Percentiles rank a stretch among this genome's conserved stretches.
phyloP scores from a whole-genome alignment of 2,329 filamentous ascomycete genomes.

The Metarhizium humberi region DNA sequence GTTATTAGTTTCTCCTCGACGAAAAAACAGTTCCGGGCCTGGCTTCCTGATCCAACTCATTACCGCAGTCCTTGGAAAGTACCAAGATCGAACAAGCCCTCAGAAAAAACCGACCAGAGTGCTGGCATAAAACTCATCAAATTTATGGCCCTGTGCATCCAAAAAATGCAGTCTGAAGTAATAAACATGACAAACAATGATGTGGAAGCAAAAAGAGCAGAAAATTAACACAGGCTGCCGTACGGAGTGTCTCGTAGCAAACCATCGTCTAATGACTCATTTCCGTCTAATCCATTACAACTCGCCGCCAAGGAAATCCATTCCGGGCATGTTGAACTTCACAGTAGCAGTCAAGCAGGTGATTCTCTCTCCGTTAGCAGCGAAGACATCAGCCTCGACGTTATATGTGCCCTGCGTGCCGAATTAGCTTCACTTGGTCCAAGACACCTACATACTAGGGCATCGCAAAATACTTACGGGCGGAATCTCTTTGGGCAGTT shows the following conservation, averaged over 20 bases:
- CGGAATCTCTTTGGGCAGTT: conserved; percentile 79
- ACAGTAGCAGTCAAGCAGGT: conserved; percentile 79
- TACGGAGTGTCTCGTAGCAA: not conserved
- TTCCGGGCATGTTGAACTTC: conserved; percentile 38
- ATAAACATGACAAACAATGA: not conserved
- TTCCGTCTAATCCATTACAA: conserved; percentile 20
- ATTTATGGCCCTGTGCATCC: not conserved
- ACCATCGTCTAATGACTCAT: not conserved
- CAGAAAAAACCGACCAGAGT: not conserved
- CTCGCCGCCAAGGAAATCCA: conserved; percentile 31
- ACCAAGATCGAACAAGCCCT: not conserved
- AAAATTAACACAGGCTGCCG: not conserved
- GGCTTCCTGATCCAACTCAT: not conserved
- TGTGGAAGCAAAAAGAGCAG: not conserved
- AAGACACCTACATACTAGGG: not conserved
- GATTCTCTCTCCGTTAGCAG: conserved; percentile 61
- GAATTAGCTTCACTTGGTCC: not conserved
- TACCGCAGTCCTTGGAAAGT: not conserved
- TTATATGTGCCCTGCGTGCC: conserved; percentile 69
- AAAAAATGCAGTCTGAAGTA: not conserved
- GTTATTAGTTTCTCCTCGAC: not conserved
- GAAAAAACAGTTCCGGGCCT: not conserved
- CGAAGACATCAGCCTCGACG: conserved; percentile 79
- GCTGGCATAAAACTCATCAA: not conserved
- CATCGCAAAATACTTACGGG: conserved; percentile 53